phyloP scores from a whole-genome alignment of 805 yeast species.

The Cyberlindnera saturnus region DNA sequence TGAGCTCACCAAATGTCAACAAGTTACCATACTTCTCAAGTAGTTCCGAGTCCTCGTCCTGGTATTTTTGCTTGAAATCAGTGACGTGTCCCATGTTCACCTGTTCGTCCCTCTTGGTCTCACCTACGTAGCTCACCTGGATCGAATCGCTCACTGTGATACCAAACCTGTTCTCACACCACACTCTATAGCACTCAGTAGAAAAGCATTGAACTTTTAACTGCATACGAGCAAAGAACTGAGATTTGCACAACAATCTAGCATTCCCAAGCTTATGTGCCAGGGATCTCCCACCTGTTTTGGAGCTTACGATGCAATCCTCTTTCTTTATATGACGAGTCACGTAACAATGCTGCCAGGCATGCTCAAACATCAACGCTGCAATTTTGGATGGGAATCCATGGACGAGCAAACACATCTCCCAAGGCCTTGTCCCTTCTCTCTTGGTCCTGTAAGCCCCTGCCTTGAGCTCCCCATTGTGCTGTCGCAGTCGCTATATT shows the following conservation, averaged over 20 bases:
- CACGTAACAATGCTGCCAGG: constrained; percentile 69
- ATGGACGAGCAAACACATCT: constrained; percentile 52
- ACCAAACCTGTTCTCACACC: constrained; percentile 19
- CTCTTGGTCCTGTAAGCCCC: constrained; percentile 68
- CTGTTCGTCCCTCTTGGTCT: constrained; percentile 5
- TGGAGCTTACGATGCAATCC: constrained; percentile 32
- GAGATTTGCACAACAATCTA: constrained; percentile 35
- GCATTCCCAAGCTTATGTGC: constrained; percentile 44
- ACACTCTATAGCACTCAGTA: constrained; percentile 17
- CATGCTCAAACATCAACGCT: constrained; percentile 80
- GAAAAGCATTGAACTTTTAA: constrained; percentile 43
- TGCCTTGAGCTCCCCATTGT: constrained; percentile 64
- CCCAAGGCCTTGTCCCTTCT: constrained; percentile 67
- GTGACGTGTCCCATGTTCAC: constrained; percentile 23
- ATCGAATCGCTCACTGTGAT: constrained; percentile 5
- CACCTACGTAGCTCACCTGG: constrained; percentile 3
- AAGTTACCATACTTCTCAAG: constrained; percentile 15
- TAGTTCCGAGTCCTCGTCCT: constrained; percentile 8
- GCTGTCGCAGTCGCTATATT: constrained; percentile 55
- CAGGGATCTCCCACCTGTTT: constrained; percentile 34
- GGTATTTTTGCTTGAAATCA: constrained; percentile 19
- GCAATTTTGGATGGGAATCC: constrained; percentile 67
- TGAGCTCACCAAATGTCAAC: constrained; percentile 18
- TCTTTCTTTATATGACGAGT: constrained; percentile 51
- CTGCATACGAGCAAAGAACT: constrained; percentile 39